phyloP scores from a whole-genome alignment of 2,329 filamentous ascomycete genomes.

The Xylariaceae sp. region DNA sequence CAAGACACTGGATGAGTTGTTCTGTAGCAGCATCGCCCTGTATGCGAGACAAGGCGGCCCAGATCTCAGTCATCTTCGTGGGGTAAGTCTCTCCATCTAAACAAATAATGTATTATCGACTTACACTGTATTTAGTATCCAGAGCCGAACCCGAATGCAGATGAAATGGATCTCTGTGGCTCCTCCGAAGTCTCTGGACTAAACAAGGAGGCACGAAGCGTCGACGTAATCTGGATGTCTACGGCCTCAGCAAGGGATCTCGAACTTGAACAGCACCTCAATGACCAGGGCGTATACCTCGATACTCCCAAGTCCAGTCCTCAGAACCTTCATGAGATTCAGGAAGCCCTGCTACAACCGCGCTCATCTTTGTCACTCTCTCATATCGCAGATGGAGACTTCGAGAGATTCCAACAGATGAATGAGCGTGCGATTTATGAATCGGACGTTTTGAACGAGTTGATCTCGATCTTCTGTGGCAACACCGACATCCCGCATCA shows the following conservation, averaged over 20 bases:
- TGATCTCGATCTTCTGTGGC: constrained; percentile 12
- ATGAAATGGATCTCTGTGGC: neutral
- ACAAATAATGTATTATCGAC: neutral
- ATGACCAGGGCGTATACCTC: neutral
- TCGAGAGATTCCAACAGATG: constrained; percentile 20
- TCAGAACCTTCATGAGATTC: neutral
- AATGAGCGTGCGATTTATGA: constrained; percentile 10
- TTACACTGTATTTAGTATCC: neutral
- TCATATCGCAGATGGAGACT: constrained; percentile 15
- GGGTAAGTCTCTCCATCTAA: constrained; percentile 18
- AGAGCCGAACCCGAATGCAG: neutral
- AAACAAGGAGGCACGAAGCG: neutral
- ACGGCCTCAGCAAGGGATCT: neutral
- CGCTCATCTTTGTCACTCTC: constrained; percentile 20
- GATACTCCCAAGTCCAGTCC: neutral
- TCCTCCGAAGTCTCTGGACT: neutral
- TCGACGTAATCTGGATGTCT: neutral
- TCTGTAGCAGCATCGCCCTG: constrained; percentile 5
- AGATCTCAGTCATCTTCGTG: constrained; percentile 33
- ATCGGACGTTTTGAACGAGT: constrained; percentile 8
- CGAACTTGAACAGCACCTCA: neutral
- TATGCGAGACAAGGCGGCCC: constrained; percentile 33
- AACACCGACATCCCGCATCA: constrained; percentile 11
- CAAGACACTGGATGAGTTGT: neutral
- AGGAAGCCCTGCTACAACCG: neutral